phyloP scores from a whole-genome alignment of 192 early-diverging fungal genomes.

The Rhizophagus clarus region DNA sequence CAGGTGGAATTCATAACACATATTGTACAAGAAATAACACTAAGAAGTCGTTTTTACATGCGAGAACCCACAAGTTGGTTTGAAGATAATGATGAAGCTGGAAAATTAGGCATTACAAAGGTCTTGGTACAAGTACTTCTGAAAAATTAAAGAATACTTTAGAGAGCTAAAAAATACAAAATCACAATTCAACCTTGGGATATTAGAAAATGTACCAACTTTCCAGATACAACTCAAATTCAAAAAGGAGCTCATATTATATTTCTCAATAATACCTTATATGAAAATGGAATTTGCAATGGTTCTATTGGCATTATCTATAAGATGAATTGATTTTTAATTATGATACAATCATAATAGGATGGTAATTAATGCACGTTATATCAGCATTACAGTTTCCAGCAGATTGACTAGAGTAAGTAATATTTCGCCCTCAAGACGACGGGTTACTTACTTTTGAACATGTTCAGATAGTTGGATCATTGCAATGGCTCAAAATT shows the following conservation, averaged over 20 bases:
- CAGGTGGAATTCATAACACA: conserved; percentile 98
- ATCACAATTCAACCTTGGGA: conserved; percentile 46
- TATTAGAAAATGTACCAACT: conserved; percentile 80
- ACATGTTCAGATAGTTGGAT: no score
- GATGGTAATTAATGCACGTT: conserved; percentile 97
- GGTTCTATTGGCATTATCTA: no score
- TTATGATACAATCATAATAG: no score
- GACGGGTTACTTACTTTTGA: conserved; percentile 76
- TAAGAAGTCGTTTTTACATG: conserved; percentile 82
- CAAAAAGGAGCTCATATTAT: conserved; percentile 78
- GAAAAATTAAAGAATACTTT: conserved; percentile 91
- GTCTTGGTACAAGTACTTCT: conserved; percentile 86
- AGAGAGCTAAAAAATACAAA: conserved; percentile 80
- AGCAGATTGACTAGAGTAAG: conserved; percentile 68
- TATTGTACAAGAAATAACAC: conserved; percentile 43
- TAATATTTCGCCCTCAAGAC: conserved; percentile 78
- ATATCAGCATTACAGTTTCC: conserved; percentile 84
- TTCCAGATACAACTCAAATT: conserved; percentile 85
- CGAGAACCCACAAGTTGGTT: conserved; percentile 93
- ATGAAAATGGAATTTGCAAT: no score
- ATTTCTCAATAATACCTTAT: no score
- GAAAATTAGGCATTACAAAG: no score
- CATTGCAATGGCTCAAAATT: conserved; percentile 92
- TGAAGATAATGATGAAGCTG: conserved; percentile 68
- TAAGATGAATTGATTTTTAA: no score